Percentiles rank a stretch among this genome's conserved stretches.
Evolutionary conservation across 2,329 filamentous ascomycete genomes (phyloP).

Genomic region (Colletotrichum coccodes): DNA sequence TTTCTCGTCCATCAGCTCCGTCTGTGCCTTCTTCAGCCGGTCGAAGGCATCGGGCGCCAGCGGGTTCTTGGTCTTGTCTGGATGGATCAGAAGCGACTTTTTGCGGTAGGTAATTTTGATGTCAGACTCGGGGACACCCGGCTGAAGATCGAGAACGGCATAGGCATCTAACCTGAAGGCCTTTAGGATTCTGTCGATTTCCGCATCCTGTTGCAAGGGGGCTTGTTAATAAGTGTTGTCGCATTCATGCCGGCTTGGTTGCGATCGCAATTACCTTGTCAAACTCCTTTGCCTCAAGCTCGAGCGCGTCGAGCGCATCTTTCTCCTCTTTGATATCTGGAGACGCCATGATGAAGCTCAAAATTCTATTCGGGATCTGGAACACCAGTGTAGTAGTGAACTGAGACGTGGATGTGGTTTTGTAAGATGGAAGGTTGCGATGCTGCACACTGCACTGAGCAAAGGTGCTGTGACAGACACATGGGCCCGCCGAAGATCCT

Average conservation of each 20-base stretch:
- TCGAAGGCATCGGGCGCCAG: conserved; percentile 95
- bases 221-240: not conserved
- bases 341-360: conserved; percentile 47
- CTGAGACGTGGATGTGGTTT: not conserved
- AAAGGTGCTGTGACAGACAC: conserved; percentile 13
- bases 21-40: conserved; percentile 93
- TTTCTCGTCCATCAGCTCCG: conserved; percentile 93
- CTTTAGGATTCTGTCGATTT: conserved; percentile 93
- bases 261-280: conserved; percentile 72
- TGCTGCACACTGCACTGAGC: conserved; percentile 20
- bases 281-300: conserved; percentile 88
- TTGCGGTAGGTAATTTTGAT: conserved; percentile 95
- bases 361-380: not conserved
- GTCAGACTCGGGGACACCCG: conserved; percentile 93
- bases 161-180: conserved; percentile 87
- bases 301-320: conserved; percentile 83
- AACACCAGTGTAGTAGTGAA: not conserved
- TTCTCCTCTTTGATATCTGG: conserved; percentile 65
- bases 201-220: conserved; percentile 74
- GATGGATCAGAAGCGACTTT: conserved; percentile 98
- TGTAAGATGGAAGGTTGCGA: not conserved
- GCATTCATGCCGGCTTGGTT: not conserved
- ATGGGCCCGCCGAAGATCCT: conserved; percentile 7
- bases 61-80: conserved; percentile 95
- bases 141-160: conserved; percentile 93